Evolutionary conservation across 352 stramenopile species (phyloP), one percentile per base, ranked within the genome.

Genomic region (Globisporangium cylindrosporum): DNA sequence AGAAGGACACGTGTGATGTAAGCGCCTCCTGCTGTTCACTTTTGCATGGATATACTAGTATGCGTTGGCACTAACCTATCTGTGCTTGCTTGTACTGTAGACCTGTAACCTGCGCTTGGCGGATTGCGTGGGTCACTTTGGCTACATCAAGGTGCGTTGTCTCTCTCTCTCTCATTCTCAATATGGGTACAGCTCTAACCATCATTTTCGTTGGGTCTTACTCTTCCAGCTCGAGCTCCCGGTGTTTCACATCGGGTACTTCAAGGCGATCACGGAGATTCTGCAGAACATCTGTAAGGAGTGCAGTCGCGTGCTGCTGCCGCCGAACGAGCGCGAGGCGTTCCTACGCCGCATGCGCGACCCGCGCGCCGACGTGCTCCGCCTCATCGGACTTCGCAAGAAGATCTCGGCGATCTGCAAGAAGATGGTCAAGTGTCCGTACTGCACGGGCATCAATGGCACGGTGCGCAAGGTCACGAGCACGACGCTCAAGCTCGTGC

Each of bases 201-300:
- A 10, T 34, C 29, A 22, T 15, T 32, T 18, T 53, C 18, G 36
- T 4, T 38, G n/a, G 36, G n/a, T 41, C 3, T 5, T 6, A 43
- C 7, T 10, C 12, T n/a, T 12, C 2, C 49, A 69, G 62, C 78
- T 99, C 38, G 93, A 97, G 70, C 88, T 99, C 38, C 98, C 98
- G 0, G 97, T 99, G 64, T 99, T 99, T 77, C 98, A 99, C 82
- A 99, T 99, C 78, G 98, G 98, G 5, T 99, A 99, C 78, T 98
- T 99, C 74, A 99, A 99, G 69, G 95, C 98, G 70, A 99, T 97
- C 58, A 91, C 99, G 14, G 92, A 97, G 61, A 92, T 99, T 20
- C 77, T 99, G 38, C 98, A 99, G 76, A 99, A 97, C 73, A 99
- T 99, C 59, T 99, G 98, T 72, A 96, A 97, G 78, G 90, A 83